Percentiles rank a stretch among this genome's conserved stretches.
These are phyloP conservation scores for Xylariaceae sp. DNA, from an alignment of 2,329 filamentous ascomycete species.

Conservation along the genomic window DNA sequence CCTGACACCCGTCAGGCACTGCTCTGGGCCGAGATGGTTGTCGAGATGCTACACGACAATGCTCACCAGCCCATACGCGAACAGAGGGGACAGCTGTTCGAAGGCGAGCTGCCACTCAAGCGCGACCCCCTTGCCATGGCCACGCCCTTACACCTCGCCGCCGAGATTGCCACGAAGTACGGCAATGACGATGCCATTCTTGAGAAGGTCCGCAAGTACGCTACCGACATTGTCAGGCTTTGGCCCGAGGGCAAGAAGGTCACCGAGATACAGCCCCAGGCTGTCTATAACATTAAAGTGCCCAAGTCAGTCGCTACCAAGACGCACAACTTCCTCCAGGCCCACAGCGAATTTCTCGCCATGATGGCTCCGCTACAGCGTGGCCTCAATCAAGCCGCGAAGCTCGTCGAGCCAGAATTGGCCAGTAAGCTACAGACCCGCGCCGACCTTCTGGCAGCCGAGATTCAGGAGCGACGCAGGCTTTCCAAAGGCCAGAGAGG, in stretches of 20 bases:
- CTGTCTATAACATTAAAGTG: slow-evolving; percentile 21
- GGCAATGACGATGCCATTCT: slow-evolving; percentile 26
- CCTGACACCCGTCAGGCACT: slow-evolving; percentile 39
- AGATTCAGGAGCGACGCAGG: slow-evolving; percentile 32
- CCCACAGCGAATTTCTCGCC: slow-evolving; percentile 34
- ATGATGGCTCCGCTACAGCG: slow-evolving; percentile 36
- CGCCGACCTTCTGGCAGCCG: slow-evolving; percentile 33
- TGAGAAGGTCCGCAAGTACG: slow-evolving; percentile 36
- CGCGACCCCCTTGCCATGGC: slow-evolving; percentile 42
- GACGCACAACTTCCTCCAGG: slow-evolving; percentile 31
- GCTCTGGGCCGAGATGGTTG: slow-evolving; percentile 42
- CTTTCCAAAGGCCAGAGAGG: slow-evolving; percentile 17
- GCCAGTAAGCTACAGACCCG: slow-evolving; percentile 38
- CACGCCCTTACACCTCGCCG: slow-evolving; percentile 41
- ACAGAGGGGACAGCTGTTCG: slow-evolving; percentile 10
- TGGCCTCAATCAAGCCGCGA: slow-evolving; percentile 43
- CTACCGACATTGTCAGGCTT: slow-evolving; percentile 33
- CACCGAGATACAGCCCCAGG: slow-evolving; percentile 33
- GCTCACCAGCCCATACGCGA: slow-evolving; percentile 31
- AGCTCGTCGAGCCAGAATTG: slow-evolving; percentile 35
- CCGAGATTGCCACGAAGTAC: slow-evolving; percentile 36
- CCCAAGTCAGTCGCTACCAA: slow-evolving; percentile 6
- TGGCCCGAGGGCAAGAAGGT: slow-evolving; percentile 40
- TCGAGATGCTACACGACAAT: slow-evolving; percentile 47
- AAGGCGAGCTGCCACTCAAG: slow-evolving; percentile 29